These are phyloP conservation scores for Sclerospora graminicola DNA, from an alignment of 352 stramenopile species.

Conservation along the genomic window DNA sequence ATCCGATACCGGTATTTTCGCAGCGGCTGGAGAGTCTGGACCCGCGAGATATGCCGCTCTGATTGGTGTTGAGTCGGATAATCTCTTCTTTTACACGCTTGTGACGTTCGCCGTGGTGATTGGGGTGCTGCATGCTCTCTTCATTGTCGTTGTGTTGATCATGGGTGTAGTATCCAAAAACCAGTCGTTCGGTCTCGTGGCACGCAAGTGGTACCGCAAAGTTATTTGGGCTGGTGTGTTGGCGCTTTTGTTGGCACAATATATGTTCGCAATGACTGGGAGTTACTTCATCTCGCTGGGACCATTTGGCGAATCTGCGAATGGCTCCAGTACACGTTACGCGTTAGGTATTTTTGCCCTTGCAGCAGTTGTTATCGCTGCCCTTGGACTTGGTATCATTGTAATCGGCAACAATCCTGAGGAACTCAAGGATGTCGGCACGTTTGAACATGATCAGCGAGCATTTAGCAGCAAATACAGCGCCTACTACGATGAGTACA, in stretches of 20 bases:
- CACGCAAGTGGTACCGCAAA: conserved; percentile 66
- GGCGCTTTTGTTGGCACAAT: conserved; percentile 67
- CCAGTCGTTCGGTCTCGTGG: conserved; percentile 43
- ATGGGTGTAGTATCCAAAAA: conserved; percentile 42
- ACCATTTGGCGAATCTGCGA: conserved; percentile 20
- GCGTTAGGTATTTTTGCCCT: conserved; percentile 36
- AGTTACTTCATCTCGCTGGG: conserved; percentile 56
- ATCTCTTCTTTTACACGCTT: conserved; percentile 80
- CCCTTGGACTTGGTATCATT: conserved; percentile 56
- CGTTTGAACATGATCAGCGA: conserved; percentile 64
- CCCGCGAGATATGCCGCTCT: conserved; percentile 59
- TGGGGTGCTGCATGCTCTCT: conserved; percentile 48
- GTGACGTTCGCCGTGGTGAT: conserved; percentile 49
- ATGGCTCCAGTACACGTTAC: conserved; percentile 26
- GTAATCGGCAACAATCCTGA: conserved; percentile 53
- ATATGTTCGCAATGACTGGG: conserved; percentile 81
- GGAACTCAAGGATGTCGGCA: conserved; percentile 67
- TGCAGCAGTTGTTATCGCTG: conserved; percentile 33
- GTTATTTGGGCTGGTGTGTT: conserved; percentile 67
- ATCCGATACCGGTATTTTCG: conserved; percentile 16
- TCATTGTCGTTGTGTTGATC: conserved; percentile 45
- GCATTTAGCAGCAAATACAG: conserved; percentile 77
- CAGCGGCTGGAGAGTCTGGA: conserved; percentile 36
- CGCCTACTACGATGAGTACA: conserved; percentile 85
- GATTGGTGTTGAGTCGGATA: conserved; percentile 45